Conservation (phyloP, 2,329 filamentous ascomycete species). For the Ophiostoma ips region DNA sequence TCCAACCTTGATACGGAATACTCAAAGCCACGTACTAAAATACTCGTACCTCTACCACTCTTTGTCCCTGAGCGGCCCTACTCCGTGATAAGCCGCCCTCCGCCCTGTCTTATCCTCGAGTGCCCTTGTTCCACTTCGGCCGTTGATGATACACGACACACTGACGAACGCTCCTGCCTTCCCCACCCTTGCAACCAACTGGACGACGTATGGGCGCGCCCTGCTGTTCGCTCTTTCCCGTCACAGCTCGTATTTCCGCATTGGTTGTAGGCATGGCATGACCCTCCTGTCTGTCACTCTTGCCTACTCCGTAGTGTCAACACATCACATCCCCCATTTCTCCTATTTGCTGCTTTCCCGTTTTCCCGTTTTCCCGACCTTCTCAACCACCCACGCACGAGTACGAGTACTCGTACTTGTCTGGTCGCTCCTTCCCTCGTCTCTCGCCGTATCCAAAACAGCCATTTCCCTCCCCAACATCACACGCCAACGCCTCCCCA, state of each 20-base stretch:
- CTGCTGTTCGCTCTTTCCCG: not conserved
- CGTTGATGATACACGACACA: constrained; percentile 1
- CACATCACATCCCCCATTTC: not conserved
- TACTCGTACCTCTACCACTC: too few species aligned
- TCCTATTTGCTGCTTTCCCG: constrained; percentile 2
- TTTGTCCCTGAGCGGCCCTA: too few species aligned
- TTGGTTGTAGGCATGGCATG: not conserved
- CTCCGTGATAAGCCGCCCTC: too few species aligned
- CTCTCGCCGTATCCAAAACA: not conserved
- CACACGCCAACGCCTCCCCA: constrained; percentile 9
- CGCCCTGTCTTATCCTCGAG: too few species aligned
- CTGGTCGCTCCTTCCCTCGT: not conserved
- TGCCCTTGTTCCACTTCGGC: not conserved
- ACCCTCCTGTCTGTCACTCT: not conserved
- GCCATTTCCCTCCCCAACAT: not conserved
- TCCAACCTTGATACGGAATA: too few species aligned
- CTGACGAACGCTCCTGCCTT: constrained; percentile 3
- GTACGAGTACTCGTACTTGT: too few species aligned
- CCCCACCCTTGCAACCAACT: not conserved
- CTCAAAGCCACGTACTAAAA: too few species aligned
- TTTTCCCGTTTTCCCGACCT: not conserved
- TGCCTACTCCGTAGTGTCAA: too few species aligned
- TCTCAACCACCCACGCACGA: not conserved
- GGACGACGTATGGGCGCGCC: not conserved
- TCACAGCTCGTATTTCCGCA: not conserved